Evolutionary conservation across 257 asterid species (phyloP).

Genomic region (Solanum dulcamara): DNA sequence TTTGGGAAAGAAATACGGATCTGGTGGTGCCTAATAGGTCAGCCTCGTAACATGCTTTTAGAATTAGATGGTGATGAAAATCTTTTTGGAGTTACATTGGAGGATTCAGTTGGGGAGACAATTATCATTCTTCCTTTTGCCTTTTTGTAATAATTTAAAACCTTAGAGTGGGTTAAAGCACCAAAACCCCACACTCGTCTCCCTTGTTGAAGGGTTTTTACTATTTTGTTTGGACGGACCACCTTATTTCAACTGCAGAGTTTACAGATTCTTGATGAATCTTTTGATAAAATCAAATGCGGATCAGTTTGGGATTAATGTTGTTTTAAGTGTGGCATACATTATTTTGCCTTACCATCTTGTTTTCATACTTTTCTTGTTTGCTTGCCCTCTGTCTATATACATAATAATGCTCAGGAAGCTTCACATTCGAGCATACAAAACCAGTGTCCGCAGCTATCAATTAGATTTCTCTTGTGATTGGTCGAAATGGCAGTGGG

Average conservation of each 20-base stretch:
- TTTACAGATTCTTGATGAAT: neutral
- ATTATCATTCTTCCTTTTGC: neutral
- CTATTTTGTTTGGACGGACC: neutral
- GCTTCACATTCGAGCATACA: neutral
- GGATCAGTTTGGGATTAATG: neutral
- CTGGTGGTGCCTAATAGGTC: conserved; percentile 69
- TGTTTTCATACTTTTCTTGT: neutral
- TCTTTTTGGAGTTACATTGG: conserved; percentile 16
- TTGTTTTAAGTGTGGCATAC: neutral
- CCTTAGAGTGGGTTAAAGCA: neutral
- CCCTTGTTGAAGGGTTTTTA: neutral
- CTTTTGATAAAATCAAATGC: neutral
- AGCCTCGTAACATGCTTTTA: neutral
- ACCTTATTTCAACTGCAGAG: neutral
- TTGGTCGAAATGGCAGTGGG: neutral
- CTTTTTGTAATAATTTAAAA: neutral
- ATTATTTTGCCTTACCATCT: neutral
- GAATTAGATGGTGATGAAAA: conserved; percentile 53
- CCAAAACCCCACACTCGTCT: neutral
- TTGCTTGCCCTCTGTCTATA: neutral
- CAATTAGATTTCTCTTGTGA: neutral
- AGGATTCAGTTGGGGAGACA: conserved; percentile 16
- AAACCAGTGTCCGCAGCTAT: neutral
- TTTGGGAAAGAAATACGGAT: conserved; percentile 82
- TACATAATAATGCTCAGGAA: neutral